Evolutionary conservation across 139 green algal species (phyloP), one percentile per base, ranked within the genome.

Genomic region (Eudorina sp.): DNA sequence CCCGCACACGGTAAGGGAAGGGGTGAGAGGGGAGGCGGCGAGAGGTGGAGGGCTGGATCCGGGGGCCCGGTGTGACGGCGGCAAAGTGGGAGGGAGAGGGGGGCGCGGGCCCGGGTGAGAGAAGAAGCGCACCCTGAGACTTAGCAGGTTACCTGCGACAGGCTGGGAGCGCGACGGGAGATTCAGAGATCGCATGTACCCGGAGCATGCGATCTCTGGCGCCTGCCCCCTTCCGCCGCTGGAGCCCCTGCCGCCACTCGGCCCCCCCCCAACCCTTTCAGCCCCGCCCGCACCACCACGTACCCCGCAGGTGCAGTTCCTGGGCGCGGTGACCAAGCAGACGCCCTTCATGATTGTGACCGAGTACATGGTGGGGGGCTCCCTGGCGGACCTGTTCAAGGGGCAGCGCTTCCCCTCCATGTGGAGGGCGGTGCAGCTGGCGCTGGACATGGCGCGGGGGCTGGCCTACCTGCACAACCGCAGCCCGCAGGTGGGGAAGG

Each of bases 391-490:
- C 85, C 53, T 92, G 29, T 92, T 93, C 90, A 87, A 85, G 72
- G 70, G 84, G 27, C 62, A 80, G 72, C 74, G 73, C 69, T 82
- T 89, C 38, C 89, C 91, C 36, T 72, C 76, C 36, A 88, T 93
- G 82, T 89, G 90, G 90, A 89, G 96, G 0, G 74, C 92, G 4
- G 76, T 97, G 75, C 96, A 98, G 92, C 91, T 99, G 66, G 96
- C 96, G 14, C 82, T 99, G 83, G 97, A 98, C 90, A 94, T 94
- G 25, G 97, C 97, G 1, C 90, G 94, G 3, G 97, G 96, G 16
- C 95, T 99, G 91, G 94, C 95, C 0, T 99, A 98, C 94, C 91
- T 99, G 88, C 97, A 99, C 91, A 96, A 96, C 84, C 92, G 95
- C 74, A 89, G 86, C 60, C 92, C 90, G 58, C 83, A 90, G 89